Evolutionary conservation across 345 rosid genomes (phyloP).

Genomic region (Eucalyptus cladocalyx): DNA sequence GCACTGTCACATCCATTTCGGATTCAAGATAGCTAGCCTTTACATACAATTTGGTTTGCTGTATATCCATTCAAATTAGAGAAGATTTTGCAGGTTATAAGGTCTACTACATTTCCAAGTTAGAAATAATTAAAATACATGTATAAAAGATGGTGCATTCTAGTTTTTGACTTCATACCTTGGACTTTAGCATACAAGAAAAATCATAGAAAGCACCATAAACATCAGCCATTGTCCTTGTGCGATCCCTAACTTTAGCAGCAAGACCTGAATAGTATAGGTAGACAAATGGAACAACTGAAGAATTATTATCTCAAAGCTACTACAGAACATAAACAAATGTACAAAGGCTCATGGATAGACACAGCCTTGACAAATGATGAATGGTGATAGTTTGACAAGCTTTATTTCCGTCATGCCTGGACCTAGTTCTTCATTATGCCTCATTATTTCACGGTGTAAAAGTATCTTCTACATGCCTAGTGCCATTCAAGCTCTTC

Average conservation of each 20-base stretch:
- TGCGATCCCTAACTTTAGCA: slow-evolving; percentile 68
- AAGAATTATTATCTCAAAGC: background rate
- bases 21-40: background rate
- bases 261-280: slow-evolving; percentile 51
- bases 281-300: background rate
- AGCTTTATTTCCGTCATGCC: background rate
- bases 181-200: slow-evolving; percentile 53
- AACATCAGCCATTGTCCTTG: slow-evolving; percentile 79
- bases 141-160: background rate
- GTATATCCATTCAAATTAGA: background rate
- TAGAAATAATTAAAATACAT: background rate
- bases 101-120: background rate
- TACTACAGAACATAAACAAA: background rate
- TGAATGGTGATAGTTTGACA: background rate
- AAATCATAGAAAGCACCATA: slow-evolving; percentile 81
- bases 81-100: background rate
- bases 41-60: background rate
- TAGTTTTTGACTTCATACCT: slow-evolving; percentile 21
- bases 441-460: background rate
- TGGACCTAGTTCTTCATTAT: background rate
- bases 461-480: background rate
- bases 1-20: fast-evolving
- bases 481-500: background rate
- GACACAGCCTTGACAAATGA: background rate
- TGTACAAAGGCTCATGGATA: background rate